Evolutionary conservation across 2,329 filamentous ascomycete genomes (phyloP), one percentile per base, ranked within the genome.

Genomic region (Zasmidium cellare): DNA sequence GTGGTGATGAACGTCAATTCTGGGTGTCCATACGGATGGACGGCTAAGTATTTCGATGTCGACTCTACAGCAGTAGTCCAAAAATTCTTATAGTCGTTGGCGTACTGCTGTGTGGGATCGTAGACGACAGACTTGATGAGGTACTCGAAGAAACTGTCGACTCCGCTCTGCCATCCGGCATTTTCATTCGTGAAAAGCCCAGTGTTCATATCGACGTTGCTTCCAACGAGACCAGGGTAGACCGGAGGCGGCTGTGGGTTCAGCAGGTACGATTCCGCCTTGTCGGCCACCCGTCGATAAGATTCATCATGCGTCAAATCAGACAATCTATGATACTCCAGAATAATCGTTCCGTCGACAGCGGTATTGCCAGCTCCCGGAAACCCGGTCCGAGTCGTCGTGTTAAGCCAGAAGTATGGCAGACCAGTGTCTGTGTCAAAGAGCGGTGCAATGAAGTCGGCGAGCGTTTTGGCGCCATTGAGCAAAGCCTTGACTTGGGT

Each of bases 121-220:
- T 73, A 72, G 31, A 69, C 60, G 50, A 72, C 71, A 25, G 69
- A 69, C 57, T 73, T 73, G 44, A 72, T 60, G 2, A 72, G 62
- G 45, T 73, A 72, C 50, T 73, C 69, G 58, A 72, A 72, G 45
- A 68, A 70, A 18, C 24, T 25, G 14, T 11, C 18, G 38, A 67
- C 16, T 46, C 63, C 48, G 63, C 60, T 41, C 14, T 28, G 64
- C 19, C 16, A 23, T 69, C 70, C 71, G 72, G 22, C 71, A 67
- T 31, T 69, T 70, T 51, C 68, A 65, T 1, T 57, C 46, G 38
- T 68, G 2, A 69, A 60, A 3, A 73, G 56, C 1, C 71, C 72
- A 2, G 72, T 70, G 51, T 59, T 68, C 11, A 68, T 58, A 45
- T 69, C 65, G 54, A 48, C 58, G 11, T 61, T 41, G 9, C 59